Conservation (phyloP, 139 green algal genomes). For the Chlorella sp. region DNA sequence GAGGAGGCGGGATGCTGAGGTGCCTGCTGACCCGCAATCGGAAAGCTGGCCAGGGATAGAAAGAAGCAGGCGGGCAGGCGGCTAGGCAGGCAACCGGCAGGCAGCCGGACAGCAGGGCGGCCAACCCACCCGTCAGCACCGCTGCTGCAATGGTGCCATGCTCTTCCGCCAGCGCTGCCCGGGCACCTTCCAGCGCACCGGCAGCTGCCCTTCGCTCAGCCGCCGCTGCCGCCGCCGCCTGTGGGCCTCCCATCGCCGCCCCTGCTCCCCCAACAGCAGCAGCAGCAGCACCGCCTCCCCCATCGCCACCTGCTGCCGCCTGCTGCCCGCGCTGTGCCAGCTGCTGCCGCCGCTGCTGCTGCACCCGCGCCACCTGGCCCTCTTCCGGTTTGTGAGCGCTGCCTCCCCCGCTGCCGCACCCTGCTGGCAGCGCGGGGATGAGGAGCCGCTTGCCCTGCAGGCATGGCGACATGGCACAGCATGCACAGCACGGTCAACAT, state of each 20-base stretch:
- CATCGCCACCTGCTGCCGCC: background rate
- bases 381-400: conserved; percentile 14
- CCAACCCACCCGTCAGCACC: conserved; percentile 9
- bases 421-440: background rate
- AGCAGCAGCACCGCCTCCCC: background rate
- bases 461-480: too few species aligned
- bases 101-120: background rate
- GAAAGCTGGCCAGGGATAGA: background rate
- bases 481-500: too few species aligned
- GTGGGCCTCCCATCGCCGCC: background rate
- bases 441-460: background rate
- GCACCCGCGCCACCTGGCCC: background rate
- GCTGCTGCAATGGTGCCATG: conserved; percentile 11
- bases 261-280: background rate
- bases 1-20: background rate
- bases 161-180: background rate
- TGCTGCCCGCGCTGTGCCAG: background rate
- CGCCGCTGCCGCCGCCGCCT: background rate
- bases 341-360: conserved; percentile 12
- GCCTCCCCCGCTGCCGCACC: background rate
- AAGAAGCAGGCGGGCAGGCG: background rate
- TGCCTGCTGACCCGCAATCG: too few species aligned
- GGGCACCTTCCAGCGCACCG: background rate
- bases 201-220: too few species aligned
- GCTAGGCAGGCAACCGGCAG: background rate